Evolutionary conservation across 192 early-diverging fungal species (phyloP).

Genomic region (Chytriomyces sp.): DNA sequence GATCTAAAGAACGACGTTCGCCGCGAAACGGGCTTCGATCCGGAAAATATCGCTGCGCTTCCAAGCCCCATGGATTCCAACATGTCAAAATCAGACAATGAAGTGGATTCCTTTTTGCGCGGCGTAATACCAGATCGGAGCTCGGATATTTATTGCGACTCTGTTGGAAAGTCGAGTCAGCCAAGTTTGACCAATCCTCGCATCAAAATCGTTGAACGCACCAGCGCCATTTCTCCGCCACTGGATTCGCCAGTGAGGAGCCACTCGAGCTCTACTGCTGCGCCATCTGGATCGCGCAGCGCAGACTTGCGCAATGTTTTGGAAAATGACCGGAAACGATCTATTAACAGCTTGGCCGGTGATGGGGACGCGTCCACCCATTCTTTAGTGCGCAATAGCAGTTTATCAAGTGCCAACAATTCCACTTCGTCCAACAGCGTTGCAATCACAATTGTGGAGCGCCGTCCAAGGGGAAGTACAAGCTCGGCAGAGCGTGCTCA

Average conservation of each 20-base stretch:
- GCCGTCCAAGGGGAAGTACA: neutral
- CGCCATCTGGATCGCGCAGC: too few relatives aligned
- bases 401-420: too few relatives aligned
- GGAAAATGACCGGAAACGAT: constrained; percentile 13
- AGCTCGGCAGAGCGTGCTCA: too few relatives aligned
- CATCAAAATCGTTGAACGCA: constrained; percentile 28
- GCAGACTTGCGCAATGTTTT: constrained; percentile 12
- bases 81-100: neutral
- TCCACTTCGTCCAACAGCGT: neutral
- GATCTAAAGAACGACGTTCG: constrained; percentile 20
- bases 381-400: too few relatives aligned
- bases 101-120: constrained; percentile 1
- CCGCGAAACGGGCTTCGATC: constrained; percentile 22
- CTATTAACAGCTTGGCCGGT: neutral
- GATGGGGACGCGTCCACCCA: too few relatives aligned
- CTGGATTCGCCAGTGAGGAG: too few relatives aligned
- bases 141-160: constrained; percentile 10
- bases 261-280: too few relatives aligned
- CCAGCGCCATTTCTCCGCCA: neutral
- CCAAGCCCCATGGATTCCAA: neutral
- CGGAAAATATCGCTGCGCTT: constrained; percentile 7
- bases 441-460: constrained; percentile 32
- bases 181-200: constrained; percentile 1
- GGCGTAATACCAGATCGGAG: neutral
- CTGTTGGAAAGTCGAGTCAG: neutral